These are phyloP conservation scores for Citrus medica DNA, from an alignment of 345 rosid species.

Conservation along the genomic window DNA sequence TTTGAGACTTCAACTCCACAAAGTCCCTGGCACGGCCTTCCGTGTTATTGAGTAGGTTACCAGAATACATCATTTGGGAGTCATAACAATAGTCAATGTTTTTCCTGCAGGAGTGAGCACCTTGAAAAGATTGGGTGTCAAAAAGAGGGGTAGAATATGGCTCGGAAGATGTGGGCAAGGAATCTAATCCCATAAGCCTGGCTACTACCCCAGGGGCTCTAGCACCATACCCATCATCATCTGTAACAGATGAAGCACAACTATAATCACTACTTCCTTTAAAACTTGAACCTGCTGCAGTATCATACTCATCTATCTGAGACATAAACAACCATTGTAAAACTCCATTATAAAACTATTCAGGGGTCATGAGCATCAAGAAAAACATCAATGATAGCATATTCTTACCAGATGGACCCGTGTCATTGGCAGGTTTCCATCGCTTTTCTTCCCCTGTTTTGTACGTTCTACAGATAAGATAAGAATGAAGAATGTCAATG, in stretches of 20 bases:
- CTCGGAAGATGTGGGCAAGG: slow-evolving; percentile 68
- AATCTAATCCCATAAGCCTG: slow-evolving; percentile 94
- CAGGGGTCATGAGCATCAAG: slow-evolving; percentile 3
- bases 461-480: slow-evolving; percentile 32
- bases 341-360: not conserved
- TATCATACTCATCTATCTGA: slow-evolving; percentile 76
- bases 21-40: slow-evolving; percentile 36
- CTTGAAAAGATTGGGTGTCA: slow-evolving; percentile 57
- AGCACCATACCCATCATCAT: slow-evolving; percentile 80
- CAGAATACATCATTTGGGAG: slow-evolving; percentile 47
- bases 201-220: slow-evolving; percentile 89
- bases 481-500: not conserved
- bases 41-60: slow-evolving; percentile 41
- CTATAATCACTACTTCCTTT: slow-evolving; percentile 69
- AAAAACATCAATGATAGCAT: not conserved
- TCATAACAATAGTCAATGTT: slow-evolving; percentile 48
- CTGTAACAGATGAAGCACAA: slow-evolving; percentile 89
- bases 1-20: slow-evolving; percentile 42
- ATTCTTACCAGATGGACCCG: slow-evolving; percentile 43
- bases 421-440: slow-evolving; percentile 63
- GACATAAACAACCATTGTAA: not conserved
- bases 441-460: slow-evolving; percentile 62
- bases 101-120: slow-evolving; percentile 39
- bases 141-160: slow-evolving; percentile 55
- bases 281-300: slow-evolving; percentile 39